Percentiles rank a stretch among this genome's conserved stretches.
Evolutionary conservation across 164 flowering plant species (phyloP).

Genomic region (Warburgia ugandensis): DNA sequence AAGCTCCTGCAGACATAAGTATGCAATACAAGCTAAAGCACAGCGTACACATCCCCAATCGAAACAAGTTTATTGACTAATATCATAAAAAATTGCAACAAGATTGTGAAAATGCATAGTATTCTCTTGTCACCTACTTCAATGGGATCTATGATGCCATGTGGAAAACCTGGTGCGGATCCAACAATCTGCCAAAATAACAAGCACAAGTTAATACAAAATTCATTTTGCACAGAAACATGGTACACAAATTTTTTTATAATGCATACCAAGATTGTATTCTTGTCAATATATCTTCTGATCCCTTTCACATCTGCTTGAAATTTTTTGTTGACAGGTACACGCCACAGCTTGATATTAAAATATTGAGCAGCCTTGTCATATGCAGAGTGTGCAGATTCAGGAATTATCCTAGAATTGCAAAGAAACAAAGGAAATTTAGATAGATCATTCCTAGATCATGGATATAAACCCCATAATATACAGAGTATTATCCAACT

Average conservation of each 20-base stretch:
- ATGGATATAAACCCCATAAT: not conserved
- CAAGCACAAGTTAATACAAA: constrained; percentile 2
- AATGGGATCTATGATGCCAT: constrained; percentile 94
- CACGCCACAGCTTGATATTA: constrained; percentile 88
- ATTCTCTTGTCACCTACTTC: constrained; percentile 38
- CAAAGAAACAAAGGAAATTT: constrained; percentile 6
- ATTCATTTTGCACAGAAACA: not conserved
- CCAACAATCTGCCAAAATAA: constrained; percentile 76
- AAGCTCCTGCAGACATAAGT: constrained; percentile 51
- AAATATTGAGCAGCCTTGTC: constrained; percentile 98
- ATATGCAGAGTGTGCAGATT: constrained; percentile 98
- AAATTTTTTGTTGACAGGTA: constrained; percentile 76
- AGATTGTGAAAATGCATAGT: not conserved
- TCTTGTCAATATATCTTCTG: constrained; percentile 54
- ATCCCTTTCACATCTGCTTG: constrained; percentile 83
- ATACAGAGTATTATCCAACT: constrained; percentile 6
- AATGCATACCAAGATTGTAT: constrained; percentile 67
- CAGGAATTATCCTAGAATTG: constrained; percentile 75
- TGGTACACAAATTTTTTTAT: not conserved
- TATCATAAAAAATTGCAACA: not conserved
- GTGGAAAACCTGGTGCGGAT: constrained; percentile 97
- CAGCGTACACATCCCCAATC: too few species aligned
- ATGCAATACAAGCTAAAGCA: not conserved
- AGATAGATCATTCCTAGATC: not conserved
- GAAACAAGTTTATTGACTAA: too few species aligned